Base-by-base conservation (phyloP, 192 early-diverging fungal species). In the Umbelopsis sp. region DNA sequence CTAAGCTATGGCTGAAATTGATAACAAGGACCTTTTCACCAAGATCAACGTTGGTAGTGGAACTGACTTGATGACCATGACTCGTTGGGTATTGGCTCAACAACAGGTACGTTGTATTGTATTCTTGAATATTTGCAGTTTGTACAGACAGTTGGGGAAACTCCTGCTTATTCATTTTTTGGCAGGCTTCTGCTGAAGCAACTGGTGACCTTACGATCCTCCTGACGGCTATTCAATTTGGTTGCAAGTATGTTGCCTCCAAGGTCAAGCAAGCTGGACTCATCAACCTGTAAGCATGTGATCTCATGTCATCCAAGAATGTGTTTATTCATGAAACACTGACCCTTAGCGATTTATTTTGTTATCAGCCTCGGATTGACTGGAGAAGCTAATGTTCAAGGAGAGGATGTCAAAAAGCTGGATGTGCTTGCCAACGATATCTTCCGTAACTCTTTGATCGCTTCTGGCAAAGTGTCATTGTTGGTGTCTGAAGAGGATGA, bases 401-500 rank as follows among this genome's bases (percentile, higher is more conserved):
- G 91, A 65, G 96, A 99, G 80, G 94, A 94, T 72, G 91, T 93
- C 77, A 96, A 99, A 86, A 99, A 99, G 83, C 87, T 99, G 41
- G 97, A 99, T 77, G 92, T 97, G 29, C 86, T 99, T 68, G 92
- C 95, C 56, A 99, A 99, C 82, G 94, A 99, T 74, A 99, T 99
- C 84, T 97, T 99, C 88, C 90, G 94, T 81, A 97, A 99, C 82
- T 87, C 96, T 56, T 86, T 99, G 73, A 83, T 87, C 72, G 90
- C 89, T 26, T 94, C 93, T 24, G 94, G 94, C 62, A 96, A 95
- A 82, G 92, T 95, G 43, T 91, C 93, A 24, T 84, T 99, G 52
- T 89, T 99, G 87, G 95, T 99, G 34, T 97, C 96, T 8, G 97
- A 99, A 81, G 97, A 99, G 82, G 91, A 94, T 65, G 97, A 99